Evolutionary conservation across 805 yeast species (phyloP).

Genomic region (Candida methanosorbosa): DNA sequence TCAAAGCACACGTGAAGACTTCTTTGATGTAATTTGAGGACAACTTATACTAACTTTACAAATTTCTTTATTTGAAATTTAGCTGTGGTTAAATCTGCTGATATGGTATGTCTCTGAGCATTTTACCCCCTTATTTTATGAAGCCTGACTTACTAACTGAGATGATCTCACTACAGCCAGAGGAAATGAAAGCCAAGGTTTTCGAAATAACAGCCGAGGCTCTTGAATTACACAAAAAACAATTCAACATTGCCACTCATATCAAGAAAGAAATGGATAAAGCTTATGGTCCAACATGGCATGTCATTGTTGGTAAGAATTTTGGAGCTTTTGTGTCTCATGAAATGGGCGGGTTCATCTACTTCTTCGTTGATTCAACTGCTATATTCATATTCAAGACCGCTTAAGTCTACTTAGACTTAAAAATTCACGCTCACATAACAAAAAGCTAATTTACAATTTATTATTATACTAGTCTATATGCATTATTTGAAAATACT

Average conservation of each 20-base stretch:
- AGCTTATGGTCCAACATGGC: conserved; percentile 67
- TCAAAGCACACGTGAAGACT: too few species aligned
- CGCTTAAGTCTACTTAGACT: conserved; percentile 29
- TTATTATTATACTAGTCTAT: neutral
- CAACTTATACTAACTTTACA: too few species aligned
- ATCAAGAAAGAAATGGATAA: conserved; percentile 60
- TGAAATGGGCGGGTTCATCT: conserved; percentile 60
- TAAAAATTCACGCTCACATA: too few species aligned
- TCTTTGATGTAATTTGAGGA: too few species aligned
- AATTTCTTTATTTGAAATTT: too few species aligned
- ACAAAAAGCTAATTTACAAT: neutral
- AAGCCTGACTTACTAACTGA: neutral
- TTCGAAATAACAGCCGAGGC: conserved; percentile 40
- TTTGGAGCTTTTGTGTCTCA: conserved; percentile 78
- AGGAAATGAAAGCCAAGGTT: conserved; percentile 43
- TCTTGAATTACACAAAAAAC: conserved; percentile 28
- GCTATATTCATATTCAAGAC: conserved; percentile 69
- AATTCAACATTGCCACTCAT: conserved; percentile 56
- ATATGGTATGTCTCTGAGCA: conserved; percentile 16
- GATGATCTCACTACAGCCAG: conserved; percentile 22
- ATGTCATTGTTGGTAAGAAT: conserved; percentile 70
- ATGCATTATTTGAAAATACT: conserved; percentile 10
- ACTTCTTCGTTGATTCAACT: conserved; percentile 59
- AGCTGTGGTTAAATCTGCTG: conserved; percentile 18
- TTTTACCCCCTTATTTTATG: conserved; percentile 32